These are phyloP conservation scores for Ogataea methanolica DNA, from an alignment of 805 yeast species.

Conservation along the genomic window DNA sequence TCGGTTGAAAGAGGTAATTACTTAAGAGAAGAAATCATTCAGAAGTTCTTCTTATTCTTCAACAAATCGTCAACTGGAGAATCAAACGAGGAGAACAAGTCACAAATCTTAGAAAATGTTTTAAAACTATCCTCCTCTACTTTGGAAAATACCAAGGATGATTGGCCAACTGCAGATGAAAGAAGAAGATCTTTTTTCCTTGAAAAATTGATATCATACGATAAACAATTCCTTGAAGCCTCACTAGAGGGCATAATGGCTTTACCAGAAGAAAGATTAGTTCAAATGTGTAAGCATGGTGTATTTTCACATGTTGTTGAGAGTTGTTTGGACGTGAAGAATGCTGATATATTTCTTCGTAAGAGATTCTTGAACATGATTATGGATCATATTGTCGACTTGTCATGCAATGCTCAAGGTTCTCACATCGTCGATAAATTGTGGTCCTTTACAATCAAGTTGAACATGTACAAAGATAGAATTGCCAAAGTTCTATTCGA, in stretches of 20 bases:
- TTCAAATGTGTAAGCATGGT: constrained; percentile 81
- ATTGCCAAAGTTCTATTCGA: constrained; percentile 63
- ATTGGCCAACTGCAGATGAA: constrained; percentile 91
- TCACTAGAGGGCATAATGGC: constrained; percentile 57
- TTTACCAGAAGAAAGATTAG: constrained; percentile 54
- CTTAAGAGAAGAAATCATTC: constrained; percentile 54
- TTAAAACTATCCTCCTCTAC: constrained; percentile 65
- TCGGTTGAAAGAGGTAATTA: constrained; percentile 55
- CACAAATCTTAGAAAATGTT: constrained; percentile 61
- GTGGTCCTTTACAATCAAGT: constrained; percentile 72
- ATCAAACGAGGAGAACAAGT: constrained; percentile 28
- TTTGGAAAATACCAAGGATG: constrained; percentile 74
- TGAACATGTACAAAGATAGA: constrained; percentile 83
- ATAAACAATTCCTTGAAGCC: constrained; percentile 51
- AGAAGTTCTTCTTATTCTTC: constrained; percentile 42
- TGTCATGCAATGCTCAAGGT: constrained; percentile 84
- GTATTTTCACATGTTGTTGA: constrained; percentile 90
- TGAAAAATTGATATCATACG: constrained; percentile 69
- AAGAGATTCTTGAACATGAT: constrained; percentile 67
- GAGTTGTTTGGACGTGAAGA: constrained; percentile 45
- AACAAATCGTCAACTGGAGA: constrained; percentile 23
- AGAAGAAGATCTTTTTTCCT: constrained; percentile 72
- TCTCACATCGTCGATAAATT: constrained; percentile 84
- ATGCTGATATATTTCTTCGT: constrained; percentile 41
- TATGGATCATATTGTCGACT: constrained; percentile 45